Base-by-base conservation (phyloP, 1,284 basidiomycete species). In the Austroboletus niveus region DNA sequence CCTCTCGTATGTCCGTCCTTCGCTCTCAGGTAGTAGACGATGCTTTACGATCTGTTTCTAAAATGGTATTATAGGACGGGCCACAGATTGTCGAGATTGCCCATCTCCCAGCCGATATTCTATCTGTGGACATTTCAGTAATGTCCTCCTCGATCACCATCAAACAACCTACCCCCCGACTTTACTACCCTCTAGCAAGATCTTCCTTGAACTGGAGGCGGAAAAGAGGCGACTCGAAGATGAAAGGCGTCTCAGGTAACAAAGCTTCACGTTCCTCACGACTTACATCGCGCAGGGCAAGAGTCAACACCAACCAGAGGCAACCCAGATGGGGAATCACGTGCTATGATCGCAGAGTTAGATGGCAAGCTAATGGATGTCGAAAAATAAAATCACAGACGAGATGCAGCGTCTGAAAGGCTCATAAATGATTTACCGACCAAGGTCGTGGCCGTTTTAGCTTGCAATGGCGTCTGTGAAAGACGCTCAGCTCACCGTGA, bases 211-310 rank as follows among this genome's bases (percentile, higher is more conserved):
- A 12, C 43, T 66, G 12, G 49, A 46, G 35, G 17, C 32, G 10
- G 54, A 63, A 24, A 55, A 38, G 17, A 22, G 42, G 20, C 53
- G 48, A 20, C 48, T 66, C 8, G 41, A 48, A 42, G 53, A 66
- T n/a, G n/a, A n/a, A n/a, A n/a, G n/a, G n/a, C n/a, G n/a, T n/a
- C n/a, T n/a, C n/a, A n/a, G n/a, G n/a, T n/a, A n/a, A 32, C 52
- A 60, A 31, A 54, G 62, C 41, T 48, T 63, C 43, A 39, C 42
- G 9, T 64, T 66, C 41, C 50, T 66, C 24, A 54, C 60, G 3
- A 66, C 64, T 2, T 64, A 61, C 32, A 66, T 66, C 8, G 61
- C 63, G 5, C 53, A 64, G 36, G 62, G 57, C 50, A 57, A 57
- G 10, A 43, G 44, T 20, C 22, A 53, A 0, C 4, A 3, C 8